Evolutionary conservation across 2,329 filamentous ascomycete species (phyloP).

Genomic region (Cladosporium halotolerans): DNA sequence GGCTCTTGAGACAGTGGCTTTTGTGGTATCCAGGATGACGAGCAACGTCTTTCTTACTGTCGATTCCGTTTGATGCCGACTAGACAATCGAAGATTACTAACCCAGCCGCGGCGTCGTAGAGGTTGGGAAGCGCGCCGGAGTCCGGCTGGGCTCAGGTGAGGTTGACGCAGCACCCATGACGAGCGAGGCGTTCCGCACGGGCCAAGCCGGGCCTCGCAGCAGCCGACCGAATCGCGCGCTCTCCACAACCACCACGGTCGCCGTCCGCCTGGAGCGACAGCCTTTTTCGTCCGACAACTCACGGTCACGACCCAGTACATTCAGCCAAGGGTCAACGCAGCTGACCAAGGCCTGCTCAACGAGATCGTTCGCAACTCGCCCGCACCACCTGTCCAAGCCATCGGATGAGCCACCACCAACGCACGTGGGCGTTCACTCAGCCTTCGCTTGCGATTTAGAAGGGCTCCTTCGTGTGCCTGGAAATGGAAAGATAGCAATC

Average conservation of each 20-base stretch:
- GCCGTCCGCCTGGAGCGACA: no score
- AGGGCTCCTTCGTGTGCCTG: neutral
- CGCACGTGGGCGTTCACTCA: neutral
- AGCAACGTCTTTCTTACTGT: no score
- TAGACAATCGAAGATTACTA: neutral
- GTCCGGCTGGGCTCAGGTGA: neutral
- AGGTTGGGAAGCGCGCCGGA: neutral
- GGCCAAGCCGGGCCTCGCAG: neutral
- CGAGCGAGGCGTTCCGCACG: neutral
- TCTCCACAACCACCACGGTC: no score
- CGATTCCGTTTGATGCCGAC: neutral
- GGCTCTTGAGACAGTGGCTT: no score
- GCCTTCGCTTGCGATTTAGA: neutral
- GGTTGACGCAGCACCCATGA: neutral
- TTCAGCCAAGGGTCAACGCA: no score
- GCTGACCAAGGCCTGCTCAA: no score
- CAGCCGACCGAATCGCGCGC: no score
- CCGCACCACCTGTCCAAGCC: neutral
- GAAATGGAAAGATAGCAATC: neutral
- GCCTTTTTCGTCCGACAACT: no score
- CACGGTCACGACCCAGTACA: no score
- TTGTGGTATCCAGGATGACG: no score
- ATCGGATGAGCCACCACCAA: neutral
- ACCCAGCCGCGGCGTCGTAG: neutral
- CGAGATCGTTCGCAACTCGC: no score